Conservation (phyloP, 1,284 basidiomycete genomes). For the Ustilago sp. region DNA sequence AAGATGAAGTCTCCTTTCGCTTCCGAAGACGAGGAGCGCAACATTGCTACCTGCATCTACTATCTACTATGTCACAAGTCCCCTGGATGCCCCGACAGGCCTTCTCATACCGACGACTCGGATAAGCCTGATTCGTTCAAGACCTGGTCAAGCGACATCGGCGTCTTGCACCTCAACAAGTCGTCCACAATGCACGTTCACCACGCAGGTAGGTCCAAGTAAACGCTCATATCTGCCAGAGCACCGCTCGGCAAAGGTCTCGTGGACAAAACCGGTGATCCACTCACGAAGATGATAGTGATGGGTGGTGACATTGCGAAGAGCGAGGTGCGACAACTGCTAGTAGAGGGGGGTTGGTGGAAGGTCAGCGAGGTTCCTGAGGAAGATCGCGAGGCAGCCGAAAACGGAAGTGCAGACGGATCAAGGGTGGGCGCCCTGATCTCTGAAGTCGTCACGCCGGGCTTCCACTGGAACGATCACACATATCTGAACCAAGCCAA, state of each 20-base stretch:
- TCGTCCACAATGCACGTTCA: slow-evolving; percentile 55
- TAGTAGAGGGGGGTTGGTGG: slow-evolving; percentile 57
- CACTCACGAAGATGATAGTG: slow-evolving; percentile 38
- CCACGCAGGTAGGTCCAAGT: slow-evolving; percentile 49
- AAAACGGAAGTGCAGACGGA: slow-evolving; percentile 17
- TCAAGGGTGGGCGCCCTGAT: slow-evolving; percentile 43
- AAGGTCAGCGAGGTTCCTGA: slow-evolving; percentile 52
- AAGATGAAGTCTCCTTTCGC: slow-evolving; percentile 45
- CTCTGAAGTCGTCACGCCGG: slow-evolving; percentile 54
- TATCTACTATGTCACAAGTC: slow-evolving; percentile 50
- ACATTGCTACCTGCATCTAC: slow-evolving; percentile 50
- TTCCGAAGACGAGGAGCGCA: slow-evolving; percentile 29
- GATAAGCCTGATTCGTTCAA: slow-evolving; percentile 36
- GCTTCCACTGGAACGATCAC: slow-evolving; percentile 55
- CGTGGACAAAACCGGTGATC: slow-evolving; percentile 32
- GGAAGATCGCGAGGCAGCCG: slow-evolving; percentile 26
- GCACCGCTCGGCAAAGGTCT: slow-evolving; percentile 40
- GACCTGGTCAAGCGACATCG: slow-evolving; percentile 45
- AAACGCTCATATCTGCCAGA: slow-evolving; percentile 55
- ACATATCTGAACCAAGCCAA: slow-evolving; percentile 42
- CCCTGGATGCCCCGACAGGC: slow-evolving; percentile 21
- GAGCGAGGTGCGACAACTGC: slow-evolving; percentile 52
- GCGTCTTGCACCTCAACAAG: slow-evolving; percentile 51
- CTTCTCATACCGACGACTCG: background rate
- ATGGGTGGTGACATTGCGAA: slow-evolving; percentile 48